Conservation (phyloP, 2,329 filamentous ascomycete species). For the Nakataea oryzae region DNA sequence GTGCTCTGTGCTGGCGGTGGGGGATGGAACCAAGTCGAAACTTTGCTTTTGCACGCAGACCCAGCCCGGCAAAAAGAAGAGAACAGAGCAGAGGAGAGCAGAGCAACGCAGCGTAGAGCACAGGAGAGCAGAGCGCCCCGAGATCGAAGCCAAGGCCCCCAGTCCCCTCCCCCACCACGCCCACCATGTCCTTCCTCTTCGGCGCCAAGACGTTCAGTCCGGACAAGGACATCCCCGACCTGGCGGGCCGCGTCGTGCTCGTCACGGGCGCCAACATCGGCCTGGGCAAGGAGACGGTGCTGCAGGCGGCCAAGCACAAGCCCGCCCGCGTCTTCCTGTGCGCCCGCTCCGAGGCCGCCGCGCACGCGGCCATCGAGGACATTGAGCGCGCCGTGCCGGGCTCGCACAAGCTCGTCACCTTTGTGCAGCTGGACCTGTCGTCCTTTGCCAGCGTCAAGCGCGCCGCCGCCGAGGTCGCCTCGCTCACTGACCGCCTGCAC, state of each 20-base stretch:
- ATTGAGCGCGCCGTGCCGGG: constrained; percentile 17
- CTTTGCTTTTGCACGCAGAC: too few relatives aligned
- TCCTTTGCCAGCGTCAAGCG: constrained; percentile 30
- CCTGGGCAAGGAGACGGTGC: constrained; percentile 32
- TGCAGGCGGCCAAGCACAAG: constrained; percentile 28
- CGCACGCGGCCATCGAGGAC: constrained; percentile 24
- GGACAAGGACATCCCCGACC: constrained; percentile 24
- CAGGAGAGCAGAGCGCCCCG: too few relatives aligned
- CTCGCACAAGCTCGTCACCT: constrained; percentile 10
- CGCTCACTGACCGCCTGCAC: constrained; percentile 23
- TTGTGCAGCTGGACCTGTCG: constrained; percentile 32
- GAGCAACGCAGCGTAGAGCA: too few relatives aligned
- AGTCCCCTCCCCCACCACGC: background rate
- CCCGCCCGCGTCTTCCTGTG: constrained; percentile 18
- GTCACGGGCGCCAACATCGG: constrained; percentile 38
- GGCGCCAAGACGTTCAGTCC: constrained; percentile 16
- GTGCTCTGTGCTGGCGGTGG: too few relatives aligned
- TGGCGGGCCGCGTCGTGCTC: constrained; percentile 29
- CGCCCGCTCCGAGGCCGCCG: constrained; percentile 24
- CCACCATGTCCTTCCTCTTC: constrained; percentile 1
- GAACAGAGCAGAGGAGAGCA: too few relatives aligned
- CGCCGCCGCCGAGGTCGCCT: constrained; percentile 25
- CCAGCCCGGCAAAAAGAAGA: too few relatives aligned
- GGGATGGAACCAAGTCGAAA: too few relatives aligned
- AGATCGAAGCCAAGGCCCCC: background rate